Evolutionary conservation across 495 filamentous ascomycete genomes (phyloP), one percentile per base, ranked within the genome.

Genomic region (Hypoxylon intermedium): DNA sequence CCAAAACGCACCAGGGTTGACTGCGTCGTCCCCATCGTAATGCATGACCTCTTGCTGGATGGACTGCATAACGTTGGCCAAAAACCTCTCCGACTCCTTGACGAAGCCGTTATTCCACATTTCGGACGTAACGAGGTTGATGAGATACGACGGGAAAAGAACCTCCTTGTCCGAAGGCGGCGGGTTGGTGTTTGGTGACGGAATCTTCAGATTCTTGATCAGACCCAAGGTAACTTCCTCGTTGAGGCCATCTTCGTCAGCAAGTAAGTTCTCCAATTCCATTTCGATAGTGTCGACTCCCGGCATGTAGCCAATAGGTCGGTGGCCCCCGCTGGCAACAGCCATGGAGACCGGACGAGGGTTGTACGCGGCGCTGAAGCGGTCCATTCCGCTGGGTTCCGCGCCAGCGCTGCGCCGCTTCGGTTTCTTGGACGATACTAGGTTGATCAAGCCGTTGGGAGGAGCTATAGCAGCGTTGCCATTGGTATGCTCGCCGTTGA

Each of bases 61-160:
- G 15, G 91, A 95, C 72, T 98, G 94, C 94, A 99, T 99, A 64
- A 99, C 93, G 71, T 98, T 99, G 53, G 94, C 94, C 50, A 99
- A 79, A 80, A 99, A 99, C 52, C 93, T 89, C 76, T 99, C 94
- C 18, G 94, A 98, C 77, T 99, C 94, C 79, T 99, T 98, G 60
- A 99, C 95, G 71, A 96, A 99, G 20, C 94, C 94, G 68, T 99
- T 99, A 80, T 99, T 99, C 94, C 94, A 99, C 94, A 99, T 99
- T 76, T 99, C 94, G 9, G 92, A 96, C 11, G 94, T 99, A 41
- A 99, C 94, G 24, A 99, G 85, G 74, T 99, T 99, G 77, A 99
- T 99, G 57, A 99, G 85, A 70, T 97, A 99, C 1, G 94, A 92
- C 16, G 94, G 95, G 84, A 98, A 99, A 46, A 99, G 79, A 26